Conservation (phyloP, 2,329 filamentous ascomycete genomes). For the Penicillium olsonii region DNA sequence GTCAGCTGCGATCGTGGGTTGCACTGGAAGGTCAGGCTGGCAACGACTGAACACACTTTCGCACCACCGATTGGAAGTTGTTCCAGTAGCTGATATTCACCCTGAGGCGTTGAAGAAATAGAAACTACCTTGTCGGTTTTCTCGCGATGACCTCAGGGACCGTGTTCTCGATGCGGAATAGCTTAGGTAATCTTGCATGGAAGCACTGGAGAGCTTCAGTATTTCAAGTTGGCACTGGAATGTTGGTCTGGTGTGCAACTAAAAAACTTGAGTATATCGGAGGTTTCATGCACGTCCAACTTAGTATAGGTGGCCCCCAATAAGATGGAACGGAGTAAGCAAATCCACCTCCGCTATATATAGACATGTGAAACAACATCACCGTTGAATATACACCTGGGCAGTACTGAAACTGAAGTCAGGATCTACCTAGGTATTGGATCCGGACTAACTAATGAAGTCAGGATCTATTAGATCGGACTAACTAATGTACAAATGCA, state of each 20-base stretch:
- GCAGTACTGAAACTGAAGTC: background rate
- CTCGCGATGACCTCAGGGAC: slow-evolving; percentile 17
- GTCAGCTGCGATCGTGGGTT: slow-evolving; percentile 23
- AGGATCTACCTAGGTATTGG: too few species aligned
- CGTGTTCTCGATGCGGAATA: slow-evolving; percentile 17
- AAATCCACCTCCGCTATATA: background rate
- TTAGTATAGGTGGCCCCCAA: background rate
- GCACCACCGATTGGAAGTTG: slow-evolving; percentile 7
- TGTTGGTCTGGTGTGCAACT: background rate
- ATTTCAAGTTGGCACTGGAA: background rate
- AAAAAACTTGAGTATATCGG: background rate
- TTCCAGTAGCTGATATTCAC: slow-evolving; percentile 2
- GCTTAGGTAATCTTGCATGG: slow-evolving; percentile 13
- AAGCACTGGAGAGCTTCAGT: background rate
- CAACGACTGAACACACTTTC: slow-evolving; percentile 4
- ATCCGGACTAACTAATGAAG: slow-evolving; percentile 3
- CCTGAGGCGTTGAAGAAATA: slow-evolving; percentile 7
- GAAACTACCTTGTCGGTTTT: background rate
- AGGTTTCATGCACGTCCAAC: background rate
- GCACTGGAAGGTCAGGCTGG: slow-evolving; percentile 23
- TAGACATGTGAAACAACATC: background rate
- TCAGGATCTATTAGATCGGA: slow-evolving; percentile 14
- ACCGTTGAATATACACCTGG: too few species aligned
- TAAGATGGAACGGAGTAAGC: background rate
- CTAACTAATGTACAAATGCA: slow-evolving; percentile 24